Conservation (phyloP, 2,329 filamentous ascomycete genomes). For the Cordyceps pruinosa region DNA sequence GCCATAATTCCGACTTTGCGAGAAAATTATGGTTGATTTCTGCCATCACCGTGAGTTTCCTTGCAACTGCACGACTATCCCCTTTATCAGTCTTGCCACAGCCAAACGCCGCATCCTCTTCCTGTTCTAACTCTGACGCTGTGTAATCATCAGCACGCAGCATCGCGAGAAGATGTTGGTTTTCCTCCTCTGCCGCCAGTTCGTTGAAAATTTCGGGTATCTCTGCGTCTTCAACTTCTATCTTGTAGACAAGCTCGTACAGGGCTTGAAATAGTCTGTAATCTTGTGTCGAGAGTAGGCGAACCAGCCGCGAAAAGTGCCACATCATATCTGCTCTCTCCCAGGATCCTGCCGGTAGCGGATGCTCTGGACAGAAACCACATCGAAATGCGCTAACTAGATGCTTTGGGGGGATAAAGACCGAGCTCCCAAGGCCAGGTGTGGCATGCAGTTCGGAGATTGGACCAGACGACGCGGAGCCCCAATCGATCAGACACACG, state of each 20-base stretch:
- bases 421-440: background rate
- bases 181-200: conserved; percentile 3
- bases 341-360: background rate
- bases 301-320: conserved; percentile 14
- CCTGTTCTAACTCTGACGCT: conserved; percentile 1
- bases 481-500: conserved; percentile 22
- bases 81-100: background rate
- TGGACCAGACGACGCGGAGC: conserved; percentile 14
- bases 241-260: conserved; percentile 13
- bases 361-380: conserved; percentile 7
- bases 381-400: conserved; percentile 12
- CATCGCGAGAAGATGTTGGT: conserved; percentile 11
- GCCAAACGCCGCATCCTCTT: background rate
- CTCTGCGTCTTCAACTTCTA: background rate
- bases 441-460: conserved; percentile 12
- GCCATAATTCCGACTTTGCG: background rate
- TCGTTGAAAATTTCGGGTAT: conserved; percentile 13
- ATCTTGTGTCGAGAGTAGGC: conserved; percentile 17
- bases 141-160: conserved; percentile 14
- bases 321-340: conserved; percentile 14
- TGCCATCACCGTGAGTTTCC: conserved; percentile 2
- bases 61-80: background rate
- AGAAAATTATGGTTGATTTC: background rate
- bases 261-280: conserved; percentile 12
- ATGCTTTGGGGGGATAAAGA: background rate